phyloP scores from a whole-genome alignment of 2,329 filamentous ascomycete genomes.

The Aspergillus fumigatiaffinis region DNA sequence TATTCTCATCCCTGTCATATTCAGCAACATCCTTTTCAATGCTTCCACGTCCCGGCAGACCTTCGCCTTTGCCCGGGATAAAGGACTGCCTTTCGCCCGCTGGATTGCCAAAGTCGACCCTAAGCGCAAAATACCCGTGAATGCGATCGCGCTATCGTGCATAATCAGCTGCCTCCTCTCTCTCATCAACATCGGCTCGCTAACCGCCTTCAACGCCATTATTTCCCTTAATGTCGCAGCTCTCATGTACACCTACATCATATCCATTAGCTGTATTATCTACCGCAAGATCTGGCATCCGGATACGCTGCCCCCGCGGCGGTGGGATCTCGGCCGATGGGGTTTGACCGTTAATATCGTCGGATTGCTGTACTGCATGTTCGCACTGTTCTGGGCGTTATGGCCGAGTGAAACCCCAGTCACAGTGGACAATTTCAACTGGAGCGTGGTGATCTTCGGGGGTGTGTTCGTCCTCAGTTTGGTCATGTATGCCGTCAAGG shows the following conservation, averaged over 20 bases:
- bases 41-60: constrained; percentile 40
- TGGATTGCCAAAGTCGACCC: constrained; percentile 38
- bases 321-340: constrained; percentile 42
- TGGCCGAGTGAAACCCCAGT: constrained; percentile 43
- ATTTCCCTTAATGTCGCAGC: constrained; percentile 47
- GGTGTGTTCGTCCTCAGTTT: constrained; percentile 38
- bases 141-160: constrained; percentile 33
- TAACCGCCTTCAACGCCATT: constrained; percentile 51
- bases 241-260: constrained; percentile 49
- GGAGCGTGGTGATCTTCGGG: constrained; percentile 46
- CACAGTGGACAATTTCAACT: constrained; percentile 46
- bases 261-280: constrained; percentile 46
- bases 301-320: constrained; percentile 36
- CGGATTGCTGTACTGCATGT: constrained; percentile 41
- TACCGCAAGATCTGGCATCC: constrained; percentile 39
- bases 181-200: constrained; percentile 51
- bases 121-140: constrained; percentile 40
- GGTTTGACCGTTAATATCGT: constrained; percentile 45
- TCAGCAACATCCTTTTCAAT: constrained; percentile 38
- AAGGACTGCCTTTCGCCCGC: constrained; percentile 39
- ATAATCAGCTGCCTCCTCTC: constrained; percentile 37
- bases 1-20: constrained; percentile 38
- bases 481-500: constrained; percentile 36
- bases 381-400: constrained; percentile 47
- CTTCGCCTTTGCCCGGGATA: constrained; percentile 43